Evolutionary conservation across 768 basidiomycete genomes (phyloP), one percentile per base, ranked within the genome.

Genomic region (Hirschioporus abietinus): DNA sequence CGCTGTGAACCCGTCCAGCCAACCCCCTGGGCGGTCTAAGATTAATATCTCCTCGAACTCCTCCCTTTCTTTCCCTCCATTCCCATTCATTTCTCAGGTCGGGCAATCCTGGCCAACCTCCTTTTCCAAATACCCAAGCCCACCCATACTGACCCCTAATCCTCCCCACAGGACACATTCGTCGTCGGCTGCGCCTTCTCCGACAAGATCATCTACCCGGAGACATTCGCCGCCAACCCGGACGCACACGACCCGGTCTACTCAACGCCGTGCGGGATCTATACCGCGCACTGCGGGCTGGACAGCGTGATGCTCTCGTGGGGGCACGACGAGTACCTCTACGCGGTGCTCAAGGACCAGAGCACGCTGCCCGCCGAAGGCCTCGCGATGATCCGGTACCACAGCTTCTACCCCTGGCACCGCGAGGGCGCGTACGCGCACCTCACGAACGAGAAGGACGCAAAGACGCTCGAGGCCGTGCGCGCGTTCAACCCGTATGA

Each of bases 361-460:
- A 88, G 87, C 68, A 84, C 82, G 4, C 87, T 96, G 0, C 94
- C 94, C 3, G 83, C 83, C 52, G 94, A 92, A 71, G 94, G 84
- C 0, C 81, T 96, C 30, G 88, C 90, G 8, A 96, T 96, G 94
- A 93, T 96, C 73, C 87, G 95, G 35, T 96, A 93, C 75, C 95
- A 96, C 79, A 92, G 90, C 72, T 96, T 96, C 83, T 96, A 96
- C 78, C 94, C 95, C 27, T 95, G 93, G 94, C 95, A 96, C 77
- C 84, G 94, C 58, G 95, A 95, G 73, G 84, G 84, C 65, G 95
- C 94, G 0, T 96, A 96, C 79, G 74, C 76, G 24, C 89, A 95
- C 73, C 85, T 96, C 61, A 88, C 86, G 69, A 88, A 88, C 74
- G 89, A 89, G 20, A 86, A 88, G 65, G 92, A 93, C 75, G 70